Conservation (phyloP, 148 eudicot genomes). For the Vaccinium myrtillus region DNA sequence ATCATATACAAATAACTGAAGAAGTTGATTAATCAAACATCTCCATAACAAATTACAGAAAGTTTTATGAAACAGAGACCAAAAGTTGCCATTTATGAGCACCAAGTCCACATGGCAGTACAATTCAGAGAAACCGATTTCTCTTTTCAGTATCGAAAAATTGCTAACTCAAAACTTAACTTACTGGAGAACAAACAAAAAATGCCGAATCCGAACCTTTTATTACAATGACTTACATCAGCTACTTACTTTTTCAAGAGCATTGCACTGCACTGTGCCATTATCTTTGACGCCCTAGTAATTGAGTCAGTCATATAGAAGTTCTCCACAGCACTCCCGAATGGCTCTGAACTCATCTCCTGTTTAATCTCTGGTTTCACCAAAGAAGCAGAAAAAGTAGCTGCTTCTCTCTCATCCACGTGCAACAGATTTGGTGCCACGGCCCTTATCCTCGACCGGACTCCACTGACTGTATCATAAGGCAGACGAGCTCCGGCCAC, state of each 20-base stretch:
- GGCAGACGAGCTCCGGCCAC: slow-evolving; percentile 68
- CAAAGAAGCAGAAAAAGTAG: slow-evolving; percentile 57
- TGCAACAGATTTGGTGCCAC: slow-evolving; percentile 90
- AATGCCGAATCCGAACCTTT: slow-evolving; percentile 10
- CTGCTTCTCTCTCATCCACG: slow-evolving; percentile 70
- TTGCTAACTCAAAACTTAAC: slow-evolving; percentile 7
- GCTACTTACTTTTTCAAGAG: slow-evolving; percentile 69
- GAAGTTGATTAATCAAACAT: not conserved
- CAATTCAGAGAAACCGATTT: not conserved
- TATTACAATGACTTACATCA: slow-evolving; percentile 17
- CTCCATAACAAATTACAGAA: not conserved
- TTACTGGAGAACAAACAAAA: slow-evolving; percentile 5
- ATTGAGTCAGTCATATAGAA: slow-evolving; percentile 96
- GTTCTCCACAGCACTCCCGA: slow-evolving; percentile 65
- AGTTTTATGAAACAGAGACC: not conserved
- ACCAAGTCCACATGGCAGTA: slow-evolving; percentile 1
- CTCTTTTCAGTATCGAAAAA: not conserved
- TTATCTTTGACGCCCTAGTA: slow-evolving; percentile 94
- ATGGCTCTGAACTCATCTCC: slow-evolving; percentile 49
- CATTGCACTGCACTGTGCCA: slow-evolving; percentile 93
- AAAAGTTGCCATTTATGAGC: slow-evolving; percentile 15
- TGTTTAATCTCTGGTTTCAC: slow-evolving; percentile 49
- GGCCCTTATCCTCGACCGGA: slow-evolving; percentile 59
- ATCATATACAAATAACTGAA: not conserved
- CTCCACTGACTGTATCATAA: slow-evolving; percentile 54